A percentile compares a stretch with the other conserved stretches of the same genome.
phyloP scores from a whole-genome alignment of 148 eudicot genomes.

The Camellia sinensis region DNA sequence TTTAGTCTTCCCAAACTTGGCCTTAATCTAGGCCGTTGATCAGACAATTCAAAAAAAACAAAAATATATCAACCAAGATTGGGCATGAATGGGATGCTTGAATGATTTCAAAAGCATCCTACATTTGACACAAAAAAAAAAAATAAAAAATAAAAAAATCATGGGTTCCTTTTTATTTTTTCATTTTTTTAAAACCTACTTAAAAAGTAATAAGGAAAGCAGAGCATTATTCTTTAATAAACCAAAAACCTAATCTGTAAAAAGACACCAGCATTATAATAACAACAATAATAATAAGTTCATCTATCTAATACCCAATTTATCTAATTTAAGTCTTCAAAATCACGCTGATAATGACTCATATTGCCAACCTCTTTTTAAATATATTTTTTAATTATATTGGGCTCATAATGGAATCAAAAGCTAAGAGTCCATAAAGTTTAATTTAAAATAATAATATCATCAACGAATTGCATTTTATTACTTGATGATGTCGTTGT shows the following conservation, averaged over 20 bases:
- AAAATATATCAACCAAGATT: too few relatives aligned
- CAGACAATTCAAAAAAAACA: too few relatives aligned
- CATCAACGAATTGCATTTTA: not conserved
- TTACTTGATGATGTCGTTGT: constrained; percentile 9
- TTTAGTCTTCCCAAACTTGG: too few relatives aligned
- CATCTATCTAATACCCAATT: not conserved
- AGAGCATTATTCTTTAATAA: constrained; percentile 2
- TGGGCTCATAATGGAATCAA: constrained; percentile 25
- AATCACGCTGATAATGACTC: constrained; percentile 14
- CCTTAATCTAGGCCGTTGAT: too few relatives aligned
- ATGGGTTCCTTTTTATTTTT: not conserved
- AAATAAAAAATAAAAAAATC: not conserved
- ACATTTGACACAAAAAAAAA: too few relatives aligned
- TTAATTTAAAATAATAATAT: not conserved
- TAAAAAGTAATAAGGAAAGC: constrained; percentile 7
- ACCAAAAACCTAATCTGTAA: constrained; percentile 11
- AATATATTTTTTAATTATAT: not conserved
- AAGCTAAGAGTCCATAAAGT: constrained; percentile 6
- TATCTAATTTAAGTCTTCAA: not conserved
- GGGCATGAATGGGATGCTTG: too few relatives aligned
- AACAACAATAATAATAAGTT: not conserved
- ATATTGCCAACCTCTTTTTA: not conserved
- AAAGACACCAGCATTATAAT: not conserved
- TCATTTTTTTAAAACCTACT: too few relatives aligned
- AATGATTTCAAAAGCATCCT: too few relatives aligned